Conservation (phyloP, 2,329 filamentous ascomycete genomes). For the Fusarium coicis region DNA sequence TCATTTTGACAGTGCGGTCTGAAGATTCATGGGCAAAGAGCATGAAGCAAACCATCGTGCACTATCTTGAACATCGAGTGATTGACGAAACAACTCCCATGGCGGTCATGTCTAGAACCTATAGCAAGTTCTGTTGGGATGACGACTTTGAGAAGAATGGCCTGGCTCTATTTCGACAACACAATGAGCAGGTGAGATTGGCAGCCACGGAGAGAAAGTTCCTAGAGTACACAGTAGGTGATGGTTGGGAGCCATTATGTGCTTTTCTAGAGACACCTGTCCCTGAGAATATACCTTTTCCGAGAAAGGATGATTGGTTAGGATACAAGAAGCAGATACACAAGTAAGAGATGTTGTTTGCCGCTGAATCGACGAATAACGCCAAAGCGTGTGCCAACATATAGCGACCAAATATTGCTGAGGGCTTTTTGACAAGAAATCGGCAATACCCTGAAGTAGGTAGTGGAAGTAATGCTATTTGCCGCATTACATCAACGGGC, state of each 20-base stretch:
- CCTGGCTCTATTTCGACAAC: background rate
- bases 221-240: background rate
- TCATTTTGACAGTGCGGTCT: background rate
- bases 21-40: background rate
- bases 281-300: background rate
- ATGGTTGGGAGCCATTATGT: background rate
- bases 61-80: background rate
- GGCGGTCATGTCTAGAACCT: background rate
- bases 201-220: rapidly evolving
- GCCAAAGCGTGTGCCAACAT: rapidly evolving
- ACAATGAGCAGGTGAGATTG: background rate
- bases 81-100: background rate
- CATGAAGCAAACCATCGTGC: background rate
- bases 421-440: too few relatives aligned
- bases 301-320: background rate
- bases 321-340: background rate
- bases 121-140: background rate
- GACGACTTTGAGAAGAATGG: background rate
- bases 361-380: background rate
- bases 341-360: background rate
- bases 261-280: background rate
- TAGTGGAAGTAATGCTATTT: background rate
- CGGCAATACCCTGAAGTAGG: background rate
- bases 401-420: too few relatives aligned
- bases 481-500: rapidly evolving